Evolutionary conservation across 2,329 filamentous ascomycete genomes (phyloP).

Genomic region (Diaporthe sp.): DNA sequence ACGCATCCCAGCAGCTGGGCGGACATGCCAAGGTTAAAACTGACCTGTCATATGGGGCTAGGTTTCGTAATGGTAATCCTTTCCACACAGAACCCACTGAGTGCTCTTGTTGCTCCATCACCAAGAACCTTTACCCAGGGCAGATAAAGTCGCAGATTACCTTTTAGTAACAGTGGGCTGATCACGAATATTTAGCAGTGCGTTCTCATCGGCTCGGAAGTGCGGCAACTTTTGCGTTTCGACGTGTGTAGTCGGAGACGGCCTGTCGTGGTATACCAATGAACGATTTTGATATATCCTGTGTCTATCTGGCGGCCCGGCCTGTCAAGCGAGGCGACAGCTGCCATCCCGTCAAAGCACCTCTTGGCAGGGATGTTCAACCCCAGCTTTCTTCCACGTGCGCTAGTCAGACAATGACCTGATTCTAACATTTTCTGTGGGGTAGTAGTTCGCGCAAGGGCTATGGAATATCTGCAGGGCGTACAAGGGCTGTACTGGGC

Average conservation of each 20-base stretch:
- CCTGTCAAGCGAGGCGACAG: neutral
- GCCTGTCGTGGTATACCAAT: neutral
- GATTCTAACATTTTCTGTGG: neutral
- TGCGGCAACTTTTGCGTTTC: neutral
- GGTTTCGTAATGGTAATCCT: neutral
- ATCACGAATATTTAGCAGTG: accelerated
- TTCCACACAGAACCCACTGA: neutral
- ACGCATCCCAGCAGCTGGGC: neutral
- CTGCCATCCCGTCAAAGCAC: neutral
- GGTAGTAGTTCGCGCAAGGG: neutral
- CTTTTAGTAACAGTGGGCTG: neutral
- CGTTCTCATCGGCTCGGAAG: neutral
- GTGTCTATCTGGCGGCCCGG: neutral
- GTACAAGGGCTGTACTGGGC: neutral
- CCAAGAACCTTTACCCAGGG: neutral
- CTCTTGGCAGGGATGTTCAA: neutral
- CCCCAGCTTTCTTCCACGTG: conserved; percentile 4
- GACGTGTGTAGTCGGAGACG: neutral
- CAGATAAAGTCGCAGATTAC: neutral
- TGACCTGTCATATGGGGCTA: neutral
- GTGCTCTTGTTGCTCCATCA: neutral
- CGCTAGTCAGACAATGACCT: conserved; percentile 16
- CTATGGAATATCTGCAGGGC: neutral
- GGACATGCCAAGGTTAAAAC: neutral
- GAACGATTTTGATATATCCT: neutral